A percentile compares a stretch with the other conserved stretches of the same genome.
phyloP scores from a whole-genome alignment of 805 yeast genomes.

The Suhomyces prunicola region DNA sequence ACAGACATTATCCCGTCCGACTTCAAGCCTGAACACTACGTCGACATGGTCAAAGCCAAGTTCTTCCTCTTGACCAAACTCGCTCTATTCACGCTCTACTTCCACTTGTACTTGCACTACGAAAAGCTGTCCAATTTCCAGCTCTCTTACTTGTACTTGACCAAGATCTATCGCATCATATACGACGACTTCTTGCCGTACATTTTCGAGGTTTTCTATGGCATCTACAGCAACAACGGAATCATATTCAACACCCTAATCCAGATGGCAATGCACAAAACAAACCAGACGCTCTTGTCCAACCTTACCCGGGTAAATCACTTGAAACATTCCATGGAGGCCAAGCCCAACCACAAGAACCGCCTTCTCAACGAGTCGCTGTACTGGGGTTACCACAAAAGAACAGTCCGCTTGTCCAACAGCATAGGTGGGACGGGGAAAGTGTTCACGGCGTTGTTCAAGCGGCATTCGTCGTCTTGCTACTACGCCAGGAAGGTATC shows the following conservation, averaged over 20 bases:
- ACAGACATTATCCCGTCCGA: conserved; percentile 2
- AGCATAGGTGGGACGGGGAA: conserved; percentile 9
- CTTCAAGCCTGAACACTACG: neutral
- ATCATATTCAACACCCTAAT: conserved; percentile 7
- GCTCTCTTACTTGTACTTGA: conserved; percentile 6
- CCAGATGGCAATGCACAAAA: conserved; percentile 9
- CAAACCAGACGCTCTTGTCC: conserved; percentile 15
- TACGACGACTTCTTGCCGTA: conserved; percentile 11
- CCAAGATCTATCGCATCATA: conserved; percentile 7
- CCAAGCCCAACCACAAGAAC: conserved; percentile 9
- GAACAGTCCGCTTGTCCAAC: conserved; percentile 5
- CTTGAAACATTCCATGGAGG: conserved; percentile 12
- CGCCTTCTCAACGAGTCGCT: conserved; percentile 8
- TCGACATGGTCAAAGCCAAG: conserved; percentile 8
- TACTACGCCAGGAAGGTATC: conserved; percentile 16
- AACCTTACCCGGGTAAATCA: conserved; percentile 17
- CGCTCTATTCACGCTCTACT: conserved; percentile 9
- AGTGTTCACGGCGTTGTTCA: conserved; percentile 8
- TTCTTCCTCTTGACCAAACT: conserved; percentile 11
- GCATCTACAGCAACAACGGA: conserved; percentile 7
- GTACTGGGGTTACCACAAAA: conserved; percentile 7
- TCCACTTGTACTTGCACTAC: conserved; percentile 11
- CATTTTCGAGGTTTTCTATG: conserved; percentile 10
- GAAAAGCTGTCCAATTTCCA: conserved; percentile 8
- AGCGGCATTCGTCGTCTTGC: conserved; percentile 7